These are phyloP conservation scores for Amanita fuliginea DNA, from an alignment of 768 basidiomycete genomes.

Conservation along the genomic window DNA sequence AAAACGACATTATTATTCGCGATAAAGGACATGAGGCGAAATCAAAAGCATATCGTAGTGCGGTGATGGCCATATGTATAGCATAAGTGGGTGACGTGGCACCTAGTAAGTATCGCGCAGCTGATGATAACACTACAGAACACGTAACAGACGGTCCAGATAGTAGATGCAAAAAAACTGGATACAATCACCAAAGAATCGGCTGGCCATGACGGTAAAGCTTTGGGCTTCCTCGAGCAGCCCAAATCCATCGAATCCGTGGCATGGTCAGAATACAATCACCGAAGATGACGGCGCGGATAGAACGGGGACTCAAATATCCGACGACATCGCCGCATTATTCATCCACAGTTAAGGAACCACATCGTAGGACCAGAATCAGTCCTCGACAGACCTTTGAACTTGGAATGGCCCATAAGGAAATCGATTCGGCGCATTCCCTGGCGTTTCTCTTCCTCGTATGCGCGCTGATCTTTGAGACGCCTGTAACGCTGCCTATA, in stretches of 20 bases:
- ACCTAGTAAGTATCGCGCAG: background rate
- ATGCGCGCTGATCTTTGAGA: constrained; percentile 19
- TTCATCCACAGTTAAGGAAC: constrained; percentile 14
- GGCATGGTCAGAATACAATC: background rate
- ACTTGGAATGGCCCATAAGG: constrained; percentile 30
- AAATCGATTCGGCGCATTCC: constrained; percentile 54
- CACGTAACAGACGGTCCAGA: constrained; percentile 1
- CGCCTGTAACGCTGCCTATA: constrained; percentile 37
- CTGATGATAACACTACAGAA: background rate
- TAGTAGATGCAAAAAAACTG: background rate
- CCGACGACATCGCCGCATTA: background rate
- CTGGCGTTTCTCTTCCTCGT: constrained; percentile 34
- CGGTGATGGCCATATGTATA: background rate
- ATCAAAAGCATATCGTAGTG: background rate
- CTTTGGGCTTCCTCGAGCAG: background rate
- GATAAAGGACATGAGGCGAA: background rate
- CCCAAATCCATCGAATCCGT: background rate
- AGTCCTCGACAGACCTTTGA: constrained; percentile 32
- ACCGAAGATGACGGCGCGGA: background rate
- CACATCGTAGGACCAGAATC: constrained; percentile 21
- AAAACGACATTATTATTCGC: background rate
- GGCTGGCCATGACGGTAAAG: background rate
- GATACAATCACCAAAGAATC: background rate
- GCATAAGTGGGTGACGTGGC: background rate
- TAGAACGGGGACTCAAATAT: background rate